Evolutionary conservation across 371 early-diverging fungal species (phyloP), one percentile per base, ranked within the genome.

Genomic region (Mortierella sp.): DNA sequence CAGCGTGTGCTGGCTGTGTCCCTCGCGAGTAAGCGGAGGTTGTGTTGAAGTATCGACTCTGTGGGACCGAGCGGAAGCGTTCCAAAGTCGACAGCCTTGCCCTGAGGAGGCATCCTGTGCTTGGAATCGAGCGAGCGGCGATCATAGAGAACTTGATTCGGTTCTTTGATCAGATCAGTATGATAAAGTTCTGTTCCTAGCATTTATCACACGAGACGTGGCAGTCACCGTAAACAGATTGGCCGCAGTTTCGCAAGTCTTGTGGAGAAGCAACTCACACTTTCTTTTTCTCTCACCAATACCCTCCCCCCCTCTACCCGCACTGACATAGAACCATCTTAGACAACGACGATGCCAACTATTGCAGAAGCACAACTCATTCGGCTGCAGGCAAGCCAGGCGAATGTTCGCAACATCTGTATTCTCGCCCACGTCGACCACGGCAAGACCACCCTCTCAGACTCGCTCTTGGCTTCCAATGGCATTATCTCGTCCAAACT

Each of bases 391-490:
- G 78, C 82, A 13, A 86, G 86, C 67, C 73, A 86, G 34, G 82
- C 81, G 43, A 82, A 87, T 56, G 94, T 98, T 41, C 86, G 99
- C 54, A 98, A 98, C 74, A 92, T 98, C 50, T 98, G 98, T 82
- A 97, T 98, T 61, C 82, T 98, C 28, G 99, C 99, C 0, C 99
- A 98, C 79, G 98, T 98, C 28, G 99, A 98, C 83, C 98, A 98
- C 72, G 98, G 99, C 62, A 99, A 99, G 80, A 99, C 99, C 9
- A 99, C 99, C 0, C 85, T 99, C 19, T 95, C 98, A 18, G 99
- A 99, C 80, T 93, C 94, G 19, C 84, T 99, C 23, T 82, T 99
- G 19, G 96, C 99, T 12, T 93, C 97, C 45, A 96, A 98, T 70
- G 99, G 99, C 31, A 95, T 98, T 78, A 97, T 99, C 65, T 96